Conservation (phyloP, 306 rosid species). For the Casuarina cunninghamiana region DNA sequence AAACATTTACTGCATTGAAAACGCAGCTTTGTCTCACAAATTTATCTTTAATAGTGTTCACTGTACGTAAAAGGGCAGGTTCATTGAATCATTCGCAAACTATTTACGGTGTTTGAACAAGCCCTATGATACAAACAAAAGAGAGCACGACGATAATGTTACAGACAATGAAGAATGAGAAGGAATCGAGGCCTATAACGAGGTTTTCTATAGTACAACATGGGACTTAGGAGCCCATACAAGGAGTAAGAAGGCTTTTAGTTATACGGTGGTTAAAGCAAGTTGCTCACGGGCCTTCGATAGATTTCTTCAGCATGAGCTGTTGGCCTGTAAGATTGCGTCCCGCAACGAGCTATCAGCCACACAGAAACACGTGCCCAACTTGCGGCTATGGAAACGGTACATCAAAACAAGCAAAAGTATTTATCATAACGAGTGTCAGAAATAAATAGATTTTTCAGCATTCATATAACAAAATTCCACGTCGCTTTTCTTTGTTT, state of each 20-base stretch:
- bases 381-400: conserved; percentile 50
- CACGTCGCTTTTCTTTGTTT: too few species aligned
- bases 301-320: conserved; percentile 41
- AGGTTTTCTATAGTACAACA: background rate
- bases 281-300: conserved; percentile 36
- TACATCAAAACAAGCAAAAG: too few species aligned
- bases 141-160: background rate
- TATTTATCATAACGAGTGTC: background rate
- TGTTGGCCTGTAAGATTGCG: conserved; percentile 56
- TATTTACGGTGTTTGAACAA: background rate
- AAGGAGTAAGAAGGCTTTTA: background rate
- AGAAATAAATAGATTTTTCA: too few species aligned
- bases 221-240: background rate
- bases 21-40: too few species aligned
- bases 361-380: conserved; percentile 88
- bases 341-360: conserved; percentile 55
- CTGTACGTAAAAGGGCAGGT: too few species aligned
- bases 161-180: conserved; percentile 8
- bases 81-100: conserved; percentile 6
- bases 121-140: background rate
- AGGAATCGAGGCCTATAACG: background rate
- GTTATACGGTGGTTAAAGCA: conserved; percentile 25
- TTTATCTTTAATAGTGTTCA: too few species aligned
- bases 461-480: too few species aligned
- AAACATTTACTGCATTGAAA: too few species aligned